Conservation (phyloP, 441 rosid species). For the Eugenia klotzschiana region DNA sequence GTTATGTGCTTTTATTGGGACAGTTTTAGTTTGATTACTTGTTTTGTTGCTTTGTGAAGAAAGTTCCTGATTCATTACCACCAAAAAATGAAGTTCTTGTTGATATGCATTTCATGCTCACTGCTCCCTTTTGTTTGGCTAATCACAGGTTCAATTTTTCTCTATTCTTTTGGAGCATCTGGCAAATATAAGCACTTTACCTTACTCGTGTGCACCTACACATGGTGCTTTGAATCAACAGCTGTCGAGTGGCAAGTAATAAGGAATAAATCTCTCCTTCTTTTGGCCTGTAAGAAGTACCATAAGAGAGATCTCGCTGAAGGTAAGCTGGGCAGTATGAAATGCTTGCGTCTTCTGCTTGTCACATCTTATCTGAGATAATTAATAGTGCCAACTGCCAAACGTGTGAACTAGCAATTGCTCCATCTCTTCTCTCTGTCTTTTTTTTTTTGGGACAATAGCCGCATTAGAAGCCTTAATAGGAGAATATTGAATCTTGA, state of each 20-base stretch:
- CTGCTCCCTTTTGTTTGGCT: background rate
- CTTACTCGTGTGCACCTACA: background rate
- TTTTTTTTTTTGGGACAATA: background rate
- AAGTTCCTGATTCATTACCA: background rate
- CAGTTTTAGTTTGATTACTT: background rate
- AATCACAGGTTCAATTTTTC: background rate
- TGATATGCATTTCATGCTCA: background rate
- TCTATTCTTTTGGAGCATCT: background rate
- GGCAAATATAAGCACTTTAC: background rate
- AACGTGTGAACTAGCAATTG: background rate
- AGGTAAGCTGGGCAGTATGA: background rate
- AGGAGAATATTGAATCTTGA: background rate
- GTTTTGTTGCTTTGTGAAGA: background rate
- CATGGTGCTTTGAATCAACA: background rate
- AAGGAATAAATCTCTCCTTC: background rate
- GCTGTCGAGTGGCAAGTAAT: background rate
- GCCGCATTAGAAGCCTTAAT: background rate
- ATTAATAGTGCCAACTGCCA: background rate
- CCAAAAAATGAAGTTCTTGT: background rate
- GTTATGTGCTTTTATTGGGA: background rate
- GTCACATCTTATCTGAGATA: background rate
- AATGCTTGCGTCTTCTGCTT: background rate
- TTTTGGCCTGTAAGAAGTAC: background rate
- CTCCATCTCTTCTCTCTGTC: background rate
- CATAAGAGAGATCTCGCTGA: background rate